phyloP scores from a whole-genome alignment of 2,329 filamentous ascomycete species.

The Microsporum canis region DNA sequence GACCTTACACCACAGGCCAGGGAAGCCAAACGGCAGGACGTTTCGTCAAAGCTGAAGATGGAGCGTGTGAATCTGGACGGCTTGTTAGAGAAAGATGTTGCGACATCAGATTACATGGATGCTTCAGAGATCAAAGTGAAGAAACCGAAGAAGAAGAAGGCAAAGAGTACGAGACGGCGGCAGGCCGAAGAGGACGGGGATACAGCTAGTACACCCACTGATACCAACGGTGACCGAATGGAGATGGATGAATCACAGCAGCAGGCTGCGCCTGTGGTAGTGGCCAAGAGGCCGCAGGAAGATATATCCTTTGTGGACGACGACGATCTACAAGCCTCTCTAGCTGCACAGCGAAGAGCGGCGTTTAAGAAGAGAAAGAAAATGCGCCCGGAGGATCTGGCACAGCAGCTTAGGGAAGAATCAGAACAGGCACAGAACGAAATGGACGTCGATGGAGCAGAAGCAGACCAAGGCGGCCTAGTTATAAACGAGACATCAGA shows the following conservation, averaged over 20 bases:
- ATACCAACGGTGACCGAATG: constrained; percentile 49
- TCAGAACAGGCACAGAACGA: constrained; percentile 35
- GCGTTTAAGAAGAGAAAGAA: constrained; percentile 89
- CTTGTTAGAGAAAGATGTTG: constrained; percentile 48
- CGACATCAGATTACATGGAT: constrained; percentile 79
- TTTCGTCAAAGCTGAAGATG: constrained; percentile 50
- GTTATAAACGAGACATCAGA: constrained; percentile 95
- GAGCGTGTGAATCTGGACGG: constrained; percentile 64
- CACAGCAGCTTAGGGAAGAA: constrained; percentile 62
- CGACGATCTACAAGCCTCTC: constrained; percentile 76
- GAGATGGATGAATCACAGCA: constrained; percentile 55
- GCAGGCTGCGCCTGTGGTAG: constrained; percentile 24
- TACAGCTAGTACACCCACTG: constrained; percentile 24
- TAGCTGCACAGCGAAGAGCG: constrained; percentile 69
- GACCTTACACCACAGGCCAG: constrained; percentile 57
- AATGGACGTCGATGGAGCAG: constrained; percentile 49
- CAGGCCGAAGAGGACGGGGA: constrained; percentile 47
- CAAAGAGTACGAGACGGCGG: constrained; percentile 61
- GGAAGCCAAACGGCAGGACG: constrained; percentile 43
- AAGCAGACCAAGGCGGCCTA: constrained; percentile 56
- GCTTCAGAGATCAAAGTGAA: constrained; percentile 80
- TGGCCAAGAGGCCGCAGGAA: constrained; percentile 54
- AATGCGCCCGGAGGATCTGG: constrained; percentile 74
- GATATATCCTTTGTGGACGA: constrained; percentile 72
- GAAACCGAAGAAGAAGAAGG: constrained; percentile 81